Evolutionary conservation across 1,139 yeast species (phyloP).

Genomic region (Taphrina wiesneri): DNA sequence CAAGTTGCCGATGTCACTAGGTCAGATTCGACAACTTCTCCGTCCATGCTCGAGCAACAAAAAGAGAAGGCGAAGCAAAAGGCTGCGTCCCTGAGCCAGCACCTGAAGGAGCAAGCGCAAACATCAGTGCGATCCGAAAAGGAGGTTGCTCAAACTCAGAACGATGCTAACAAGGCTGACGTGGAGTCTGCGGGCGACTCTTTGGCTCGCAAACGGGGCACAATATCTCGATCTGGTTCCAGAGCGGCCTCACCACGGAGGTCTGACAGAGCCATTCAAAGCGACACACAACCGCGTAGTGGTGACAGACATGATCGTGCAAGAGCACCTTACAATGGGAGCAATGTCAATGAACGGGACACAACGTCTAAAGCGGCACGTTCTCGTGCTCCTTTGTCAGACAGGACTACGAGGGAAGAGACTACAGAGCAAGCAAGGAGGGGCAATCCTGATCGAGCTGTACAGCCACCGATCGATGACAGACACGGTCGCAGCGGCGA

Average conservation of each 20-base stretch:
- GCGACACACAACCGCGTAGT: background rate
- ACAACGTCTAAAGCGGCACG: background rate
- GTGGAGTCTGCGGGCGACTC: background rate
- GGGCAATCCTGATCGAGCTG: background rate
- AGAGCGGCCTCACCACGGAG: background rate
- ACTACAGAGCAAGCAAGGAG: background rate
- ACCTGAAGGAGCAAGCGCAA: background rate
- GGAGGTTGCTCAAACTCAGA: background rate
- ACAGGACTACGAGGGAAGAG: background rate
- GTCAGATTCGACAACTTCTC: background rate
- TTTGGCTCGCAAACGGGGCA: background rate
- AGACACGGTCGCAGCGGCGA: background rate
- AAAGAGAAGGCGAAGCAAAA: conserved; percentile 14
- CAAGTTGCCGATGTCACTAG: background rate
- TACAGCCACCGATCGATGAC: background rate
- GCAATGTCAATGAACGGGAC: background rate
- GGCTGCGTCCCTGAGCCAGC: conserved; percentile 8
- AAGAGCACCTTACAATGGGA: background rate
- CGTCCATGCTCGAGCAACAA: background rate
- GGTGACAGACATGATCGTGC: background rate
- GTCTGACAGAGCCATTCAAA: background rate
- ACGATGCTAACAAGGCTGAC: background rate
- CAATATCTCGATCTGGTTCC: background rate
- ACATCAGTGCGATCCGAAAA: background rate
- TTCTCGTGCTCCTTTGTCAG: background rate